phyloP scores from a whole-genome alignment of 257 asterid species.

The Coffea canephora region DNA sequence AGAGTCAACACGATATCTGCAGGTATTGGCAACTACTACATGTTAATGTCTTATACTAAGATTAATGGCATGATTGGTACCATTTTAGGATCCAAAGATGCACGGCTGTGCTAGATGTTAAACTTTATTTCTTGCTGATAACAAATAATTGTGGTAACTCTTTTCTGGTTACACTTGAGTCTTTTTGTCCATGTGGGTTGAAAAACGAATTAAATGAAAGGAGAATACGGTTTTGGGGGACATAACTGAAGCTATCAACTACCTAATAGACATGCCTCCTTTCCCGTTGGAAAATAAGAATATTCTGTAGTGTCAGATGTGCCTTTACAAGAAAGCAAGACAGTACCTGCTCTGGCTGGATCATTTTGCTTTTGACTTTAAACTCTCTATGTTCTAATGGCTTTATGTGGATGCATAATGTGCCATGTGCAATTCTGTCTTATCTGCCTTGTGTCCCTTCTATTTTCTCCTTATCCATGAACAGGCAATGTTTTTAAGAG shows the following conservation, averaged over 20 bases:
- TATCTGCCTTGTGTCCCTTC: not conserved
- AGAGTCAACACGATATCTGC: conserved; percentile 98
- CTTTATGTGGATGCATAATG: not conserved
- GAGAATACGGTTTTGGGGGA: not conserved
- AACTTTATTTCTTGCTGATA: not conserved
- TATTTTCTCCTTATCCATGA: not conserved
- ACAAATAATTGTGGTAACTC: not conserved
- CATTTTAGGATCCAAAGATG: not conserved
- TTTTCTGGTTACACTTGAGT: not conserved
- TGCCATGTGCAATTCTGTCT: not conserved
- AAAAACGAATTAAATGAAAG: not conserved
- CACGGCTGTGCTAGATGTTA: not conserved
- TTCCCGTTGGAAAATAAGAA: not conserved
- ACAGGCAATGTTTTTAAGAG: not conserved
- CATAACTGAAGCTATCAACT: not conserved
- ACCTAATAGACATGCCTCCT: not conserved
- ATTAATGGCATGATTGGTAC: not conserved
- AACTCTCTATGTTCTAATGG: not conserved
- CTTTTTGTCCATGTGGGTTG: not conserved
- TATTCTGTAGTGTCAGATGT: not conserved
- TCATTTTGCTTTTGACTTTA: not conserved
- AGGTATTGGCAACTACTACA: conserved; percentile 42
- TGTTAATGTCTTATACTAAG: not conserved
- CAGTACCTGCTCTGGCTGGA: not conserved
- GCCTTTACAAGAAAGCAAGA: not conserved